Evolutionary conservation across 345 rosid species (phyloP), one percentile per base, ranked within the genome.

Genomic region (Salix koriyanagi): DNA sequence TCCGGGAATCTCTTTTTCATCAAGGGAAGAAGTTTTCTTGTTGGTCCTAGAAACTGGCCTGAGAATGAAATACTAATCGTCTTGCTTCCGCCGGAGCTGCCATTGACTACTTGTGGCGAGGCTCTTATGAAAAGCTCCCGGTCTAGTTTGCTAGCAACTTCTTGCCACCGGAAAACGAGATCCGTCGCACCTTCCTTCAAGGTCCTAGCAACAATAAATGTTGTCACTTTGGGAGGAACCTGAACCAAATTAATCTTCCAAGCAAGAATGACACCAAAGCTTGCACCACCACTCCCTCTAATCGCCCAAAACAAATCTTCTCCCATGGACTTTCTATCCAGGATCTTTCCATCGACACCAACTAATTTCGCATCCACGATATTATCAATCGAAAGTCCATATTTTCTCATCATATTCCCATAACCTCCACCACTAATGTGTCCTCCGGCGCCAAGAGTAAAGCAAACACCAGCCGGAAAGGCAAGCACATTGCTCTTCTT

Each of bases 121-220:
- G 77, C 74, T 61, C 86, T 83, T 37, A 88, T 73, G 80, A 88
- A 88, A 32, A 86, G 83, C 42, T 79, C 77, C 4, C 32, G 28
- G 46, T 80, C 81, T 5, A 81, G 61, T 54, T 76, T 76, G 15
- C 74, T 79, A 3, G 88, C 79, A 50, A 86, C 80, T 23, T 77
- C 71, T 18, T 86, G 85, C 89, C 89, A 88, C 5, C 77, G 65
- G 23, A 75, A 75, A 1, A 86, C 75, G 21, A 81, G 70, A 21
- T 83, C 80, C 0, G 74, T 82, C 1, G 56, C 86, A 12, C 82
- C 80, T 76, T 83, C 82, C 4, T 78, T 84, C 41, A 84, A 34
- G 23, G 85, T 79, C 56, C 65, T 75, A 37, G n/a, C 56, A 2
- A 86, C 84, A 0, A 23, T 67, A 32, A 88, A 88, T 19, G 83